Evolutionary conservation across 2,329 filamentous ascomycete genomes (phyloP), one percentile per base, ranked within the genome.

Genomic region (Neopestalotiopsis rosae): DNA sequence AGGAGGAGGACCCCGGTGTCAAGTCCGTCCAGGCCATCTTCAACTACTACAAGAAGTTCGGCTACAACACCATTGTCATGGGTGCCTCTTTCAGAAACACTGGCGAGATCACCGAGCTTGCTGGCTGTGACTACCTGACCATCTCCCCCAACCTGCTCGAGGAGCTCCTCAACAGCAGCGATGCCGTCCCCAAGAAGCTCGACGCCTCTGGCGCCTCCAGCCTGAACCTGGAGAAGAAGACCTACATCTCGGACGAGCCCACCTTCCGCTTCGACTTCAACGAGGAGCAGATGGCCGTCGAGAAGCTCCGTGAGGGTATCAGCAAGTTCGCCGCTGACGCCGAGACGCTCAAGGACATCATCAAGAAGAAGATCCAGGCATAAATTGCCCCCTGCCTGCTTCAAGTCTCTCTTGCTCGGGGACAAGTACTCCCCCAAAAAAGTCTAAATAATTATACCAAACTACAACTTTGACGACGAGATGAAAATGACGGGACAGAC

Each of bases 1-100:
- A 94, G 82, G 86, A 93, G 84, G 93, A 97, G 83, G 96, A 99
- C 88, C 96, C 96, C 69, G 96, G 96, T 88, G 96, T 99, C 84
- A 89, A 94, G 87, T 95, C 92, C 74, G 96, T 99, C 80, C 89
- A 95, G 89, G 81, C 79, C 83, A 99, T 99, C 87, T 99, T 92
- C 91, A 96, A 99, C 90, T 99, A 99, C 93, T 99, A 99, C 92
- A 99, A 99, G 94, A 98, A 98, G 90, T 94, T 87, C 83, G 94
- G 93, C 83, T 98, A 99, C 92, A 97, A 97, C 79, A 99, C 96
- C 83, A 98, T 98, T 78, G 96, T 99, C 85, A 99, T 99, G 96
- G 96, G 96, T 80, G 96, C 96, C 76, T 98, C 95, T 56, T 99
- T 99, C 94, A 91, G 96, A 82, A 98, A 92, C 88, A 87, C 87